Conservation (phyloP, 495 filamentous ascomycete species). For the Penicillium subrubescens region DNA sequence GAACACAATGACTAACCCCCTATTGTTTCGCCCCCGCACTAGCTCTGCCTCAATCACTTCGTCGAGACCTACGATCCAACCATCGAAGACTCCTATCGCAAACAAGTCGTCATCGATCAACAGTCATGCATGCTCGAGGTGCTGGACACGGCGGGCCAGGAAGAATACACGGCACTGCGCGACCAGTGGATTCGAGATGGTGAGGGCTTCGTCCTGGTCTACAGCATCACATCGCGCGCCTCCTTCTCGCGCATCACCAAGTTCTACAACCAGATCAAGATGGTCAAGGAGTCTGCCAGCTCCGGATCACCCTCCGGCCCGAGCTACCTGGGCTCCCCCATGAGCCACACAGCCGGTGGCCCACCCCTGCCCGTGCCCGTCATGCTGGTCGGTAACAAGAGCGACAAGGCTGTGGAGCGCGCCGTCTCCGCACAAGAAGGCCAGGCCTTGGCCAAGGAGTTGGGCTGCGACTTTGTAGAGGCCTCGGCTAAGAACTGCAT, state of each 20-base stretch:
- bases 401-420: conserved; percentile 90
- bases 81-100: conserved; percentile 96
- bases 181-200: conserved; percentile 99
- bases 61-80: conserved; percentile 94
- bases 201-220: conserved; percentile 95
- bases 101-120: conserved; percentile 96
- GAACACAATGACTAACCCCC: not conserved
- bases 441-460: conserved; percentile 83
- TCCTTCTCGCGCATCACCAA: conserved; percentile 93
- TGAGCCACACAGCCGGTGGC: conserved; percentile 58
- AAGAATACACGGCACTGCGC: conserved; percentile 95
- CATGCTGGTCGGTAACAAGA: conserved; percentile 99
- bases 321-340: conserved; percentile 65
- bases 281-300: conserved; percentile 91
- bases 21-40: not conserved
- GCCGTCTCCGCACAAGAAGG: conserved; percentile 98
- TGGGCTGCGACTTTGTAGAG: conserved; percentile 97
- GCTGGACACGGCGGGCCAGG: conserved; percentile 97
- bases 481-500: conserved; percentile 99
- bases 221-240: conserved; percentile 94
- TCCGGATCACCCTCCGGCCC: conserved; percentile 64
- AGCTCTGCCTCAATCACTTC: conserved; percentile 79
- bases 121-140: conserved; percentile 99
- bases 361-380: conserved; percentile 76
- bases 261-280: conserved; percentile 95